Evolutionary conservation across 139 green algal genomes (phyloP), one percentile per base, ranked within the genome.

Genomic region (Edaphochlamys debaryana): DNA sequence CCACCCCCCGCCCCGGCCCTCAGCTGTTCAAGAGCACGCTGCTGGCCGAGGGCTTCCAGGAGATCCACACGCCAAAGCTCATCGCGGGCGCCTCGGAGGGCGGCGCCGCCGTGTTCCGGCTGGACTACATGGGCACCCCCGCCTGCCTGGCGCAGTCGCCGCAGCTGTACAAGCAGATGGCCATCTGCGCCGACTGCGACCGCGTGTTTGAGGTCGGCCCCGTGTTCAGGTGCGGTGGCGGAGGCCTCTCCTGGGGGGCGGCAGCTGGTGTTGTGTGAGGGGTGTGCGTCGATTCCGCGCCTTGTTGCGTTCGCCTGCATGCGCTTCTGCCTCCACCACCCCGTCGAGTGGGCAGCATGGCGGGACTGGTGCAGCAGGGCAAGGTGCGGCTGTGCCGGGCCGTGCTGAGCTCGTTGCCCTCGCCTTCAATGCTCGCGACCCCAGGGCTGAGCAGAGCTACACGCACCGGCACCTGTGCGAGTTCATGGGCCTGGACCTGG

Each of bases 91-190:
- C 79, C 36, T 94, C 84, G 63, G 96, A 99, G 87, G 97, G 97
- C 67, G 97, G 97, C 69, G 93, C 97, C 29, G 82, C 91, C 30
- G 97, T 99, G 41, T 99, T 99, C 94, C 82, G 74, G n/a, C 88
- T 98, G 38, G 91, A 99, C 73, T 99, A 99, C 94, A 98, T 99
- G 93, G 97, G 95, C 23, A 91, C 79, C 7, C 87, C 91, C 40
- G 97, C 92, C 58, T 99, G 97, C 91, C 90, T 99, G 60, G 97
- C 97, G 56, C 75, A 81, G 75, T 95, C 87, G 3, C 96, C 96
- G 62, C 96, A 99, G 91, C 93, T 99, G 75, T 98, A 98, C 91
- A 99, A 99, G 89, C 97, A 99, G 92, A 99, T 99, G 97, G 95
- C 96, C 56, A 98, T 99, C 87, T 96, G 89, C 63, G 92, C 94